Evolutionary conservation across 75 land plant species (phyloP), one percentile per base, ranked within the genome.

Genomic region (Isoetes taiwanensis): DNA sequence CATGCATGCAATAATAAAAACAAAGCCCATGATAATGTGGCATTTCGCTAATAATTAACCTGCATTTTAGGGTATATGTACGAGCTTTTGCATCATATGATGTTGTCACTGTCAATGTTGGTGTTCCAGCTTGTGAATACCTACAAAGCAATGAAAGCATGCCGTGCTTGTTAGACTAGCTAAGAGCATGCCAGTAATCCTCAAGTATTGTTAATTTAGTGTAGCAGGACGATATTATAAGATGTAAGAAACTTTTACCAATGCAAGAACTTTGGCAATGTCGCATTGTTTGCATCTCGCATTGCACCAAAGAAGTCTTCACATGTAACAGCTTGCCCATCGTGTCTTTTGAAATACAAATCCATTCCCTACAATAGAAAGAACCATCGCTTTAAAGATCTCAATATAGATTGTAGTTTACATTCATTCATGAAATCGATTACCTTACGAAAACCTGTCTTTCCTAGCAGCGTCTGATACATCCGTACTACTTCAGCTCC

Each of bases 401-500:
- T 10, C 12, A 10, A 37, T 37, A 37, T 10, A 37, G 39, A 9
- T 14, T 10, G 39, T 10, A 37, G 14, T 8, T 11, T 19, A 48
- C 19, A 48, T 19, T 9, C 52, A 9, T 10, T 9, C 52, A 48
- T 17, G 30, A n/a, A 9, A 54, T 48, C 9, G 10, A 48, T 48
- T 48, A 90, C 97, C 76, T 90, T 82, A 35, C 97, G 66, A 46
- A 90, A 90, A 23, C 97, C 94, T 32, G 66, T 34, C 59, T 66
- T 72, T 12, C 94, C 84, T 30, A 90, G 66, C 71, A 90, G 59
- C 4, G 97, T 90, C 65, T 90, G 90, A 73, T 90, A 90, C 97
- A 90, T 90, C 42, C 97, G 78, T 6, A 90, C 97, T 52, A 90
- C 97, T 75, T 90, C 97, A 58, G 97, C 97, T 58, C 97, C 97